phyloP scores from a whole-genome alignment of 306 rosid species.

The Rosa multiflora region DNA sequence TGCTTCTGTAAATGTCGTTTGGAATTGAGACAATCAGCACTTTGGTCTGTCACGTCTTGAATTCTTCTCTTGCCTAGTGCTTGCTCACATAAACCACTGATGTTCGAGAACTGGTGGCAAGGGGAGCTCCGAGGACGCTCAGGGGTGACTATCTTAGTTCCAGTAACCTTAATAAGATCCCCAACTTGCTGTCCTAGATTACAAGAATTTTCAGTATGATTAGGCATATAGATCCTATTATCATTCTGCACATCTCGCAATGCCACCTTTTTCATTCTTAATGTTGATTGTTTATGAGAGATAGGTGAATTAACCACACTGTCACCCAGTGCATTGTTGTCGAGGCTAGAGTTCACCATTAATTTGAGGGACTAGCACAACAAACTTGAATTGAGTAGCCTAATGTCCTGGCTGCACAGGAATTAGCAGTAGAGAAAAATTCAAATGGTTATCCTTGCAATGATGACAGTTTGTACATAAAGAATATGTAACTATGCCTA shows the following conservation, averaged over 20 bases:
- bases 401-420: background rate
- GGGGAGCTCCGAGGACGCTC: conserved; percentile 22
- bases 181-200: conserved; percentile 14
- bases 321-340: conserved; percentile 6
- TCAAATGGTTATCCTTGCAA: background rate
- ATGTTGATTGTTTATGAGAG: conserved; percentile 31
- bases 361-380: conserved; percentile 4
- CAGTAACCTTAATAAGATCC: conserved; percentile 26
- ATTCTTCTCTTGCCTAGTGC: conserved; percentile 29
- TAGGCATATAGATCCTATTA: conserved; percentile 15
- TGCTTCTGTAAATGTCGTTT: conserved; percentile 12
- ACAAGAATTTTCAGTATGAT: conserved; percentile 21
- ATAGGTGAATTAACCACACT: conserved; percentile 25
- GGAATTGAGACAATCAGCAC: conserved; percentile 4
- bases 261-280: conserved; percentile 34
- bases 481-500: background rate
- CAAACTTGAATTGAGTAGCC: conserved; percentile 6
- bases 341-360: conserved; percentile 25
- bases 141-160: conserved; percentile 34
- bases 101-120: conserved; percentile 23
- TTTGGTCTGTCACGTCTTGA: conserved; percentile 5
- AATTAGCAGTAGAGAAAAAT: background rate
- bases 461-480: background rate
- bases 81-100: conserved; percentile 28
- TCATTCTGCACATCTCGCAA: conserved; percentile 46